Base-by-base conservation (phyloP, 352 stramenopile species). In the Phytophthora constricta region DNA sequence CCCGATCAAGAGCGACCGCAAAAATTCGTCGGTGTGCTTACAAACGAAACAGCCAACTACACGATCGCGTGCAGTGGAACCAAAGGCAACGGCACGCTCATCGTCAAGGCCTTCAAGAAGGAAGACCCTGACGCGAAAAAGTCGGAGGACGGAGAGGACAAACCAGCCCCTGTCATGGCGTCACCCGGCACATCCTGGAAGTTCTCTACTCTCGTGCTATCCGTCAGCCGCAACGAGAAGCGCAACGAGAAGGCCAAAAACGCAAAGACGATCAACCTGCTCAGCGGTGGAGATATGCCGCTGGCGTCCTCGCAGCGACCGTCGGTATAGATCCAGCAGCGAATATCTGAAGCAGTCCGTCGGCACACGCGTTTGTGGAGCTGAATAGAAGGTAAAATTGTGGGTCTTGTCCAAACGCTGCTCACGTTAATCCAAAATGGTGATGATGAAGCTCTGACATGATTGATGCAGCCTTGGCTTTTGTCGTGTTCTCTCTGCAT, bases 81-180 rank as follows among this genome's bases (percentile, higher is more conserved):
- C 3, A 90, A 90, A 55, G 82, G 80, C 19, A 80, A 90, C 41
- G 84, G 84, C 47, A 93, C 73, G 37, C 71, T 91, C 46, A 87
- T 90, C 25, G 80, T 93, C 58, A 91, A 91, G 65, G 84, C 84
- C 17, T 89, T 83, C 72, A 91, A 91, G 63, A 78, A 83, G 55
- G 65, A 74, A 10, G 69, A 74, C 37, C 51, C 52, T 1, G 52
- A 65, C 7, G 59, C 60, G 16, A 65, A 68, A 37, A 47, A 47
- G 41, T 4, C 31, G 7, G 42, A 46, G 4, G 50, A 50, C 22
- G 42, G 45, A 39, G 39, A 66, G 37, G 68, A 71, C 20, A 51
- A 62, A 2, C 22, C 62, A 11, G 48, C 56, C 14, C 49, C 56
- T 23, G 68, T 85, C 51, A 86, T 92, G 76, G 69, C 76, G 13